phyloP scores from a whole-genome alignment of 108 stramenopile species.

The Pseudonitzschia pungens region DNA sequence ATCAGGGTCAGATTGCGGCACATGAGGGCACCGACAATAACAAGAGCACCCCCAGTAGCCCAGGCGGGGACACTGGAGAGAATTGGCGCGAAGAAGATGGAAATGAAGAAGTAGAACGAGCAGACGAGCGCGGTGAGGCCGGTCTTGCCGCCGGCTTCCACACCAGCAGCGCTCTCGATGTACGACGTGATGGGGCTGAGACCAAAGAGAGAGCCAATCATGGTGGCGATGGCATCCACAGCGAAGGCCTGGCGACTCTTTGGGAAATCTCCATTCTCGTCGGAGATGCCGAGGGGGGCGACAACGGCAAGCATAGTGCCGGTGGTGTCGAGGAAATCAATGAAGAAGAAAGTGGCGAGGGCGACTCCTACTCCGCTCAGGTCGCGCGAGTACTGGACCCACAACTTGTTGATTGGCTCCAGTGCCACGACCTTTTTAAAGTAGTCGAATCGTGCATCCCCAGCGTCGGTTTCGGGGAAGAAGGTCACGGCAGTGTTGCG shows the following conservation, averaged over 20 bases:
- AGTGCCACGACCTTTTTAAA: conserved; percentile 59
- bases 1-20: conserved; percentile 52
- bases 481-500: conserved; percentile 56
- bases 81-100: conserved; percentile 81
- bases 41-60: conserved; percentile 83
- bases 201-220: conserved; percentile 67
- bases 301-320: conserved; percentile 38
- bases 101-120: conserved; percentile 54
- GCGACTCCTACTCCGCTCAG: conserved; percentile 44
- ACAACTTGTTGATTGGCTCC: conserved; percentile 39
- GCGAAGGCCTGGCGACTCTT: conserved; percentile 44
- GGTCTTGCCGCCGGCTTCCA: conserved; percentile 59
- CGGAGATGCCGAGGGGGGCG: conserved; percentile 14
- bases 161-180: conserved; percentile 70
- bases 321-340: conserved; percentile 66
- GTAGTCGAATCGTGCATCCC: conserved; percentile 58
- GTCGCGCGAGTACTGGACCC: conserved; percentile 39
- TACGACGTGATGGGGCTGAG: conserved; percentile 66
- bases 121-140: conserved; percentile 58
- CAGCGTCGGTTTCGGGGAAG: conserved; percentile 51
- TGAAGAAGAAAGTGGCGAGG: conserved; percentile 52
- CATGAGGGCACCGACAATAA: conserved; percentile 81
- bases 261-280: conserved; percentile 69
- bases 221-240: conserved; percentile 62
- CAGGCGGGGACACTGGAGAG: conserved; percentile 78